Base-by-base conservation (phyloP, 345 rosid genomes). In the Populus nigra region DNA sequence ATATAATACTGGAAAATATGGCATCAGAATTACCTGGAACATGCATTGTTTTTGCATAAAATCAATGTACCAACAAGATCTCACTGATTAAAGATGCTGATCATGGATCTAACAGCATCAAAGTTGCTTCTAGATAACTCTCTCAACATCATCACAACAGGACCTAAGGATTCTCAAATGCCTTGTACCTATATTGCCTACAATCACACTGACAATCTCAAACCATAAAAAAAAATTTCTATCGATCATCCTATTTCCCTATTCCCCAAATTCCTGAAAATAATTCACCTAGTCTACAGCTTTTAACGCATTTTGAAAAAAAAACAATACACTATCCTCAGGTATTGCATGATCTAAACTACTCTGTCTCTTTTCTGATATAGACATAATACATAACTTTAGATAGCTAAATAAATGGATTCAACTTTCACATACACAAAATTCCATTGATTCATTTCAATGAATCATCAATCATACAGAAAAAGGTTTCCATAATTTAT, bases 401-500 rank as follows among this genome's bases (percentile, higher is more conserved):
- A 22, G 33, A 50, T 53, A 39, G 12, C 72, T 16, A 33, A 71
- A 73, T 16, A 33, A 71, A 73, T 20, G 35, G 41, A 27, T 36
- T 63, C 55, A 49, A 65, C 43, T 49, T 59, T 45, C 20, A 65
- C 57, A 35, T 13, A 27, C 18, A 63, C 13, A 22, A 9, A 61
- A 15, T 61, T 57, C 70, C 59, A 55, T 35, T 31, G 29, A 41
- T 71, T 27, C 39, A n/a, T 33, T 68, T 79, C 69, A 53, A 69
- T 25, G 36, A 73, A 62, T 59, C 45, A 72, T 61, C 33, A 70
- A 63, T 22, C 16, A 69, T 38, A 66, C n/a, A 38, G 18, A 25
- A 33, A 25, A 55, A 35, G 23, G 27, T 23, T 68, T 31, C 63
- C 49, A 63, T 35, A 45, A 61, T 57, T 65, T n/a, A 50, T 65